phyloP scores from a whole-genome alignment of 352 stramenopile genomes.

The Globisporangium sylvaticum region DNA sequence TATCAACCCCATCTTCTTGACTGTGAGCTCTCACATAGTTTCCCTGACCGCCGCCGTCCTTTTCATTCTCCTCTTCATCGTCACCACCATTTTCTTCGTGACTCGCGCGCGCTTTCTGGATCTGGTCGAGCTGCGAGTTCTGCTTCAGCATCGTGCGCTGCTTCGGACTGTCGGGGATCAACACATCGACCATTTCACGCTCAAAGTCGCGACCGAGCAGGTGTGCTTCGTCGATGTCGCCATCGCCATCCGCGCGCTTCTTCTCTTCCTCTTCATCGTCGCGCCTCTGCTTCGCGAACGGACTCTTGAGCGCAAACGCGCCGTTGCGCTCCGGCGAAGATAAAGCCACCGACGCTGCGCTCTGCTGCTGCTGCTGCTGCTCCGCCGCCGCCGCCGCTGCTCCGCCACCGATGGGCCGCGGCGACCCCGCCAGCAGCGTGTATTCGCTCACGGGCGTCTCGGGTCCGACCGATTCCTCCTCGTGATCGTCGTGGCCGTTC shows the following conservation, averaged over 20 bases:
- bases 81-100: neutral
- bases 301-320: constrained; percentile 13
- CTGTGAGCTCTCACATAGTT: neutral
- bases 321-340: neutral
- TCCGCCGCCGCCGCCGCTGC: neutral
- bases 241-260: neutral
- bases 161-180: constrained; percentile 20
- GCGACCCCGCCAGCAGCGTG: constrained; percentile 15
- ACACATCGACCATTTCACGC: constrained; percentile 11
- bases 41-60: neutral
- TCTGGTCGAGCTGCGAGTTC: constrained; percentile 16
- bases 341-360: neutral
- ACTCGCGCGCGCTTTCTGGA: constrained; percentile 15
- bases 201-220: constrained; percentile 12
- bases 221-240: constrained; percentile 22
- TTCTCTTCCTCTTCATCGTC: neutral
- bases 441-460: constrained; percentile 18
- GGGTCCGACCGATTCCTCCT: neutral
- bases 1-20: neutral
- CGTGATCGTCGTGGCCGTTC: neutral
- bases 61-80: neutral
- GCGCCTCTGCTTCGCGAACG: neutral
- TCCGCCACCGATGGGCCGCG: neutral
- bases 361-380: neutral
- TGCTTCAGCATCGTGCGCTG: neutral